phyloP scores from a whole-genome alignment of 2,329 filamentous ascomycete genomes.

The Arthrobotrys pseudoclavata region DNA sequence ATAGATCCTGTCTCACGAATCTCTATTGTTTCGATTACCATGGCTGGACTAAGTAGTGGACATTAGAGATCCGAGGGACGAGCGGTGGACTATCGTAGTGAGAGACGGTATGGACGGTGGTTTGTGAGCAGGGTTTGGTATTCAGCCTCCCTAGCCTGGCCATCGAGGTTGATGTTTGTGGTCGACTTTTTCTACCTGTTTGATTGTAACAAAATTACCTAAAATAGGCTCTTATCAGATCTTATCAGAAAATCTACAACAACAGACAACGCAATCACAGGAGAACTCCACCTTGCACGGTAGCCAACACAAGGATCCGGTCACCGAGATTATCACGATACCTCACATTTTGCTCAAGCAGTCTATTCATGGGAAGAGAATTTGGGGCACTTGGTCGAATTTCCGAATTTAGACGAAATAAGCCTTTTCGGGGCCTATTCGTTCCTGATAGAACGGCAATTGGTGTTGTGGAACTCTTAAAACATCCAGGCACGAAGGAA shows the following conservation, averaged over 20 bases:
- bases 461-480: constrained; percentile 12
- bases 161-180: background rate
- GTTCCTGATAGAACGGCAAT: constrained; percentile 4
- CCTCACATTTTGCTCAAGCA: background rate
- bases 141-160: no score
- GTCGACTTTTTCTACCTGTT: no score
- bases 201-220: no score
- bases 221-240: no score
- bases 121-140: background rate
- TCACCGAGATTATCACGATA: no score
- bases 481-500: constrained; percentile 15
- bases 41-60: background rate
- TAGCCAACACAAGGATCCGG: no score
- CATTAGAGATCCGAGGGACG: background rate
- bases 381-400: background rate
- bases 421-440: background rate
- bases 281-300: no score
- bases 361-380: background rate
- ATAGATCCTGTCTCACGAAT: background rate
- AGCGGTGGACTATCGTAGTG: background rate
- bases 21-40: background rate
- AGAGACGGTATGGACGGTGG: no score
- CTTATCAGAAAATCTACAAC: no score
- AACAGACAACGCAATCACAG: no score
- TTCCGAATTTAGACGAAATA: constrained; percentile 1